Base-by-base conservation (phyloP, 768 basidiomycete species). In the Tylopilus balloui region DNA sequence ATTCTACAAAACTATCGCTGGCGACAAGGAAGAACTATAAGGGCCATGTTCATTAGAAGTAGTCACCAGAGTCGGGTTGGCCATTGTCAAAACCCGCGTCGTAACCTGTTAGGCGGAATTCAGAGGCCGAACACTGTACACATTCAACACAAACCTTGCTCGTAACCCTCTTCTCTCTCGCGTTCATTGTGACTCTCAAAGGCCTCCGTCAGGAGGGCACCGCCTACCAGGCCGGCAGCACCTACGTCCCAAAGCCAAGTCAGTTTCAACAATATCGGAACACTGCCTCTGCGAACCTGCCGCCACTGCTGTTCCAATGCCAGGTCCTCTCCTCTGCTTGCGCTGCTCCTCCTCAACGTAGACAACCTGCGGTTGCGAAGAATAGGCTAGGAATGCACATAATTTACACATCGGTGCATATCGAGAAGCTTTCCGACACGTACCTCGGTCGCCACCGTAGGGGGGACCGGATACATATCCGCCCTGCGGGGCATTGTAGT, bases 181-280 rank as follows among this genome's bases (percentile, higher is more conserved):
- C 35, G 14, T 0, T 72, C 70, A 27, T 75, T 42, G 40, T 74
- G 68, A 50, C 67, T 63, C 38, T 81, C 81, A 25, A 80, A 51
- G 0, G 76, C 78, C 38, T 80, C 71, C 29, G 59, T 76, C 32
- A 86, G 58, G 37, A 87, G 63, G 3, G 70, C 68, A 50, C 86
- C 86, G 32, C 79, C 84, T n/a, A 84, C 60, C n/a, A 86, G 62
- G 50, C 83, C 86, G 14, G 72, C 84, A 58, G 78, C 84, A 54
- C 75, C 84, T 77, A 51, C 47, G 21, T 44, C 45, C 15, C 47
- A 27, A 38, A 32, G 31, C 24, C 31, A 20, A 28, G 51, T 57
- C 20, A 53, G 50, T 12, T 23, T 39, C 15, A 23, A 24, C 35
- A 11, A 29, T 19, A 40, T 34, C 45, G 27, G 44, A 34, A 32